Conservation (phyloP, 176 grass and related monocot genomes). For the Juncus effusus region DNA sequence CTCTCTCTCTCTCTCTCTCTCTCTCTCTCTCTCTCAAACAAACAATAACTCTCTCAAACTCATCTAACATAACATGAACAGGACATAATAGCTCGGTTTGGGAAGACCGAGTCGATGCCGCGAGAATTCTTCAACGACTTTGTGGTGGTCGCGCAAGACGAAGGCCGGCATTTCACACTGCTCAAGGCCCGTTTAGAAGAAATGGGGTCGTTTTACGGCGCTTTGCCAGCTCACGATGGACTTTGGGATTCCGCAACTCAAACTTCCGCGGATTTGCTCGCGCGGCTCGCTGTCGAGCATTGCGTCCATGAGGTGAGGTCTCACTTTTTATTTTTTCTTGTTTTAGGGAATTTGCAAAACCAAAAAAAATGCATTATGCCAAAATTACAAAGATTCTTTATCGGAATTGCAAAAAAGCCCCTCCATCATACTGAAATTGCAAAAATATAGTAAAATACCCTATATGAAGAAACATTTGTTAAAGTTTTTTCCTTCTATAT, state of each 20-base stretch:
- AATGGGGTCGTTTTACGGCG: slow-evolving; percentile 71
- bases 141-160: slow-evolving; percentile 60
- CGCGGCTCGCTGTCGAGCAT: slow-evolving; percentile 82
- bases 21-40: neutral
- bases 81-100: slow-evolving; percentile 85
- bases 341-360: neutral
- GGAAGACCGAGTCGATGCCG: slow-evolving; percentile 52
- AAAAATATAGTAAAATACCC: too few species aligned
- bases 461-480: too few species aligned
- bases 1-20: neutral
- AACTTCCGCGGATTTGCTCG: slow-evolving; percentile 56
- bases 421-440: too few species aligned
- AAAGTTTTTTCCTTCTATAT: too few species aligned
- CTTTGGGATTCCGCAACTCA: slow-evolving; percentile 82
- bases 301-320: slow-evolving; percentile 76
- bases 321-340: neutral
- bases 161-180: slow-evolving; percentile 60
- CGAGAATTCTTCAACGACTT: slow-evolving; percentile 83
- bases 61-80: neutral
- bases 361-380: neutral
- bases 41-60: neutral
- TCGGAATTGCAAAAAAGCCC: too few species aligned
- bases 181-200: slow-evolving; percentile 56
- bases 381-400: neutral
- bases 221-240: slow-evolving; percentile 75